These are phyloP conservation scores for Xylaria digitata DNA, from an alignment of 2,329 filamentous ascomycete species.

Conservation along the genomic window DNA sequence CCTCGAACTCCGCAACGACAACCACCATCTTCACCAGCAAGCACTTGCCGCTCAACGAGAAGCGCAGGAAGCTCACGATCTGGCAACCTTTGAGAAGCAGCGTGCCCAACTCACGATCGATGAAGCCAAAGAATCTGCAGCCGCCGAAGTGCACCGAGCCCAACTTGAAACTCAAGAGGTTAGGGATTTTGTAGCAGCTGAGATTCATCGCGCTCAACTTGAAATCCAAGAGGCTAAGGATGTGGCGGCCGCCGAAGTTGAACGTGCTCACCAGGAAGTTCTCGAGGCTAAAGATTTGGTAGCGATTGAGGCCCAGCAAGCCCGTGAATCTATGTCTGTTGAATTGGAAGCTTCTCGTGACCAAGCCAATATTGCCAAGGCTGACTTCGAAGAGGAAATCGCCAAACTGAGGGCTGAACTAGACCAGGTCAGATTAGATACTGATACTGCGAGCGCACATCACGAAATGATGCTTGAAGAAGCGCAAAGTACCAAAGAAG, in stretches of 20 bases:
- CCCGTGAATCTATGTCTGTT: conserved; percentile 79
- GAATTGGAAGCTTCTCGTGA: conserved; percentile 87
- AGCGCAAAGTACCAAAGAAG: conserved; percentile 74
- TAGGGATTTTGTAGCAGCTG: conserved; percentile 74
- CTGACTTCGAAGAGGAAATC: conserved; percentile 84
- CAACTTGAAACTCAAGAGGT: conserved; percentile 87
- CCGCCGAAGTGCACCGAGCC: conserved; percentile 58
- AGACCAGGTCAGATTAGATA: conserved; percentile 81
- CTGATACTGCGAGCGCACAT: conserved; percentile 82
- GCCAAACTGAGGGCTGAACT: conserved; percentile 77
- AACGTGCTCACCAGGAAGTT: conserved; percentile 82
- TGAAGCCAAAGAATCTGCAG: conserved; percentile 26
- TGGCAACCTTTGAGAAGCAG: conserved; percentile 62
- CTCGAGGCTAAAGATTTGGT: conserved; percentile 84
- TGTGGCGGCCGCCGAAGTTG: conserved; percentile 28
- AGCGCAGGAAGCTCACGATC: conserved; percentile 84
- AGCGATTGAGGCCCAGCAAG: conserved; percentile 82
- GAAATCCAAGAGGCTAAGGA: conserved; percentile 33
- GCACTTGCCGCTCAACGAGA: conserved; percentile 80
- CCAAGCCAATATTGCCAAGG: conserved; percentile 84
- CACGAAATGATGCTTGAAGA: conserved; percentile 89
- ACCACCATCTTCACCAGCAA: conserved; percentile 76
- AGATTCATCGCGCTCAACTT: conserved; percentile 30
- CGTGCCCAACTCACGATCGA: conserved; percentile 31
- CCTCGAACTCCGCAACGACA: conserved; percentile 71